phyloP scores from a whole-genome alignment of 164 flowering plant species.

The Vitis vinifera region DNA sequence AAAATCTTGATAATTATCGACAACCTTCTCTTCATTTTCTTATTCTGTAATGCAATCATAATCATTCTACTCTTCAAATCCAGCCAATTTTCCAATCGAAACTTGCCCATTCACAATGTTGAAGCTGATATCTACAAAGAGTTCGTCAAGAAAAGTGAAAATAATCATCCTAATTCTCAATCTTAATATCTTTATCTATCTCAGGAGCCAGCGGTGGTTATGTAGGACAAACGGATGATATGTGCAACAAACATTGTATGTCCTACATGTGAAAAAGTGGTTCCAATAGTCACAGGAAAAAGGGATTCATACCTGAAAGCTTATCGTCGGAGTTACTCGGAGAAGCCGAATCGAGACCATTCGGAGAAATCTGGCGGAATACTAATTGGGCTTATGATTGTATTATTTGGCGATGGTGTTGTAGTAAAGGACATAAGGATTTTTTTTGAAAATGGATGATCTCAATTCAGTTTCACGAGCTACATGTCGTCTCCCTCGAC shows the following conservation, averaged over 20 bases:
- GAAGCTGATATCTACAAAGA: conserved; percentile 27
- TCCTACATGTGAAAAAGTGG: neutral
- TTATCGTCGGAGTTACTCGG: conserved; percentile 38
- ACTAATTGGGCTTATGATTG: conserved; percentile 8
- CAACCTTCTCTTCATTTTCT: conserved; percentile 47
- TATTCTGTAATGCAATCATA: conserved; percentile 46
- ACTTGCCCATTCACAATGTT: neutral
- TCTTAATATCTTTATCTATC: neutral
- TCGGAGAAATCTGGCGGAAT: conserved; percentile 5
- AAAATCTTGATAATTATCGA: conserved; percentile 29
- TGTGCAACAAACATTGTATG: conserved; percentile 14
- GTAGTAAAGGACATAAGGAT: neutral
- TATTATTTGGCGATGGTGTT: conserved; percentile 28
- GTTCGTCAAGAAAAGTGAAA: conserved; percentile 10
- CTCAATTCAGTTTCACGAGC: conserved; percentile 65
- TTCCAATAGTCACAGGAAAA: neutral
- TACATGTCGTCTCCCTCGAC: conserved; percentile 39
- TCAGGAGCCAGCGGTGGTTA: conserved; percentile 19
- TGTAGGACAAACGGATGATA: conserved; percentile 48
- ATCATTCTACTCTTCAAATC: conserved; percentile 38
- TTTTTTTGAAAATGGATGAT: conserved; percentile 67
- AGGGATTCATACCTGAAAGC: conserved; percentile 6
- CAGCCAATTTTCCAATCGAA: conserved; percentile 18
- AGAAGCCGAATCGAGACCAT: conserved; percentile 22
- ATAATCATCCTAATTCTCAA: neutral